Conservation (phyloP, 345 rosid species). For the Hibiscus trionum region DNA sequence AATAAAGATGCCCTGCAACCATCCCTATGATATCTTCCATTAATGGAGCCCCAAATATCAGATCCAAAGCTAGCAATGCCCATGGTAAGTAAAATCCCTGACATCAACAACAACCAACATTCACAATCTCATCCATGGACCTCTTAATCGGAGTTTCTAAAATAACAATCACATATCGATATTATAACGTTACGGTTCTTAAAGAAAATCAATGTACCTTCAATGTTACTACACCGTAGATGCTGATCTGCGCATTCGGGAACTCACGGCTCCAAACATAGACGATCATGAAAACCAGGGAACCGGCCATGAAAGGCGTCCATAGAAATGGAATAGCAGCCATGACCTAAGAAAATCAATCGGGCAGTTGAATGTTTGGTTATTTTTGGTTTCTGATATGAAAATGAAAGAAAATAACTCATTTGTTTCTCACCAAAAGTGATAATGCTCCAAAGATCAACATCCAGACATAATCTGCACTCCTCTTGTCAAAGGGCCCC, state of each 20-base stretch:
- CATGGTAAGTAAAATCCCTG: slow-evolving; percentile 69
- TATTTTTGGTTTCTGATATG: background rate
- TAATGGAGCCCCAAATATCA: slow-evolving; percentile 44
- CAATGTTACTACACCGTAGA: slow-evolving; percentile 47
- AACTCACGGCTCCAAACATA: slow-evolving; percentile 55
- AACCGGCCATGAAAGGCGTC: slow-evolving; percentile 44
- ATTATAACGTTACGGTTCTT: background rate
- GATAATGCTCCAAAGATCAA: slow-evolving; percentile 57
- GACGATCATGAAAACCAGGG: slow-evolving; percentile 53
- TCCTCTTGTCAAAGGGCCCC: slow-evolving; percentile 61
- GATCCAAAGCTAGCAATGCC: slow-evolving; percentile 54
- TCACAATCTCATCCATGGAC: background rate
- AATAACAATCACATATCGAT: background rate
- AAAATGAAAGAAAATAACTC: background rate
- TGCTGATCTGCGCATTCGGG: slow-evolving; percentile 43
- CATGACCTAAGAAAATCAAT: slow-evolving; percentile 27
- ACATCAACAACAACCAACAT: background rate
- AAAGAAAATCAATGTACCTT: slow-evolving; percentile 30
- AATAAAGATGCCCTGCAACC: slow-evolving; percentile 52
- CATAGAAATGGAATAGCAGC: slow-evolving; percentile 33
- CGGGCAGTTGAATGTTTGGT: background rate
- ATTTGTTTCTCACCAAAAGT: slow-evolving; percentile 37
- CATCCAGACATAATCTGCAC: slow-evolving; percentile 69
- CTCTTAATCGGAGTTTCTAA: background rate
- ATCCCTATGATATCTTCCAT: slow-evolving; percentile 60